Base-by-base conservation (phyloP, 768 basidiomycete genomes). In the Amanita brunnescens region DNA sequence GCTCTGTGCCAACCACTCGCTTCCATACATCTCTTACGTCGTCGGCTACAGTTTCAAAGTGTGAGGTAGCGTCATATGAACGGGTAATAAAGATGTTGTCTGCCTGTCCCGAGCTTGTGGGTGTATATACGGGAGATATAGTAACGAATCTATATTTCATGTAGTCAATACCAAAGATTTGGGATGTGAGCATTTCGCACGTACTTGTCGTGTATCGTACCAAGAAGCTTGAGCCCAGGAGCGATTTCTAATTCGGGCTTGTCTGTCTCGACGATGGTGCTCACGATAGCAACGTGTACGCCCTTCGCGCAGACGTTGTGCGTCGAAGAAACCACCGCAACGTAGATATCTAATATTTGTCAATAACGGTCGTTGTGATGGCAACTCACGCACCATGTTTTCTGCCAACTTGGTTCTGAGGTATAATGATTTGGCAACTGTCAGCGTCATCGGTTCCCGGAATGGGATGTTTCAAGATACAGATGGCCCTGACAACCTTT, bases 301-400 rank as follows among this genome's bases (percentile, higher is more conserved):
- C 93, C 91, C 69, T 94, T 91, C 8, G 96, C 91, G 59, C 91
- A 94, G 58, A 99, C 96, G 61, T 95, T 95, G 73, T 98, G 96
- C 12, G 93, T 92, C 32, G 91, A 83, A 1, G 96, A 98, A 42
- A 99, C 93, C 77, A 90, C 87, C 5, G 96, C 95, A 62, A 99
- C 87, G 72, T 99, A 99, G 67, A 99, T 99, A 69, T 99, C 96
- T 97, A 10, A 23, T 34, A 53, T 45, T 10, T 51, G 34, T 21
- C 26, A 16, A n/a, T 26, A 18, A 26, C 12, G 10, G 20, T 38
- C 24, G 23, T n/a, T 0, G 23, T 14, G 8, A 10, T 16, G n/a
- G 34, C 4, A 29, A 42, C 29, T 20, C 13, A 67, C 84, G 59
- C 64, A 90, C 95, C 96, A 62, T 99, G 89, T 70, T 85, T 82